Evolutionary conservation across 441 rosid genomes (phyloP), one percentile per base, ranked within the genome.

Genomic region (Dalechampia spathulata): DNA sequence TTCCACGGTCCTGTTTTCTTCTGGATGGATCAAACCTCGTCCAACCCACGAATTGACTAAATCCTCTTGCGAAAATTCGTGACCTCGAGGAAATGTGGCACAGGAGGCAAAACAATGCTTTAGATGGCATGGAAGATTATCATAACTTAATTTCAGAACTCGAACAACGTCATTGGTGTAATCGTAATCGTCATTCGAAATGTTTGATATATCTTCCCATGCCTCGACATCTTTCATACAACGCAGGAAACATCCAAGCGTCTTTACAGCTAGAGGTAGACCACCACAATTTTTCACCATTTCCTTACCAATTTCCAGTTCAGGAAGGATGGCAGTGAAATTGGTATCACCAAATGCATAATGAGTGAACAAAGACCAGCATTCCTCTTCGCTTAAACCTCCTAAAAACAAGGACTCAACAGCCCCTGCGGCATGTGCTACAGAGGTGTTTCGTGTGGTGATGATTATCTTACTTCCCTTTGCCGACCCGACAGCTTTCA

Each of bases 221-320:
- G 62, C 28, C 15, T 49, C 49, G 16, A 65, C 52, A 16, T 66
- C 26, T 26, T 60, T 49, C 14, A 69, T 45, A 17, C 41, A 39
- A 17, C 41, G n/a, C 71, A 74, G 27, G 9, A 77, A 38, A 52
- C 67, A 5, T 3, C 69, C 77, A 6, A 71, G 23, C 1, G 62
- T 37, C 45, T 36, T 72, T n/a, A 44, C 53, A 1, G 73, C 71
- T 7, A 77, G 47, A 27, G 78, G 80, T 16, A 67, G 56, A 14
- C 75, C 72, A 8, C n/a, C 28, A 9, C 73, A 77, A 49, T 69
- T 77, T 9, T n/a, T 16, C 22, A 44, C 71, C 1, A 71, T 58
- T 11, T 48, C 28, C 23, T 41, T 13, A 6, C 67, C 70, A 17
- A 71, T 1, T 40, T 57, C 57, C 23, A 77, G 4, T 16, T 44